These are phyloP conservation scores for Kuraishia hungarica DNA, from an alignment of 805 yeast genomes.

Conservation along the genomic window DNA sequence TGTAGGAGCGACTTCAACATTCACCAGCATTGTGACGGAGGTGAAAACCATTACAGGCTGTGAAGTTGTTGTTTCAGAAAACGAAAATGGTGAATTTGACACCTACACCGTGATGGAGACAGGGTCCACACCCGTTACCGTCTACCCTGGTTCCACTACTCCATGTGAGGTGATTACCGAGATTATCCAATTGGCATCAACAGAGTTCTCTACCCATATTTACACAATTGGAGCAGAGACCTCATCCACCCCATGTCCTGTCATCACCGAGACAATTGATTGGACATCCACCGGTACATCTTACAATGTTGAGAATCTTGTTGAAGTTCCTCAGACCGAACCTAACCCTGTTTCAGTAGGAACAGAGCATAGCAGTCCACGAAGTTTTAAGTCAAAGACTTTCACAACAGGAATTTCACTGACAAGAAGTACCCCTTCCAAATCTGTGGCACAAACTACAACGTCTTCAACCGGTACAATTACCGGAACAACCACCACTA, in stretches of 20 bases:
- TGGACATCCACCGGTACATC: background rate
- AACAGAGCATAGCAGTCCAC: background rate
- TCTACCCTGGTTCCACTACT: background rate
- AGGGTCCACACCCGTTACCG: background rate
- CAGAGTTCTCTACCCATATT: background rate
- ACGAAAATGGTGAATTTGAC: background rate
- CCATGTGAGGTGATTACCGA: background rate
- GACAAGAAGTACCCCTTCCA: background rate
- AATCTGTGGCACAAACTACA: background rate
- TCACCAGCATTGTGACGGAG: background rate
- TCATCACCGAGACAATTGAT: background rate
- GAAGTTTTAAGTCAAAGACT: background rate
- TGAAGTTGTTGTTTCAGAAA: background rate
- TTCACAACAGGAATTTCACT: background rate
- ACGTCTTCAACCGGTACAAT: background rate
- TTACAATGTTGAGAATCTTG: background rate
- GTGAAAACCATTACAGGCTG: background rate
- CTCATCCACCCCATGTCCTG: background rate
- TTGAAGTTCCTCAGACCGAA: background rate
- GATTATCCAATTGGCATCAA: background rate
- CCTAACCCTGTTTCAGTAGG: background rate
- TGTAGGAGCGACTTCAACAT: background rate
- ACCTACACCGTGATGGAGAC: background rate
- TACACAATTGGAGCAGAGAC: background rate
- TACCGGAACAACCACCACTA: background rate